Base-by-base conservation (phyloP, 2,329 filamentous ascomycete species). In the Colletotrichum melonis region DNA sequence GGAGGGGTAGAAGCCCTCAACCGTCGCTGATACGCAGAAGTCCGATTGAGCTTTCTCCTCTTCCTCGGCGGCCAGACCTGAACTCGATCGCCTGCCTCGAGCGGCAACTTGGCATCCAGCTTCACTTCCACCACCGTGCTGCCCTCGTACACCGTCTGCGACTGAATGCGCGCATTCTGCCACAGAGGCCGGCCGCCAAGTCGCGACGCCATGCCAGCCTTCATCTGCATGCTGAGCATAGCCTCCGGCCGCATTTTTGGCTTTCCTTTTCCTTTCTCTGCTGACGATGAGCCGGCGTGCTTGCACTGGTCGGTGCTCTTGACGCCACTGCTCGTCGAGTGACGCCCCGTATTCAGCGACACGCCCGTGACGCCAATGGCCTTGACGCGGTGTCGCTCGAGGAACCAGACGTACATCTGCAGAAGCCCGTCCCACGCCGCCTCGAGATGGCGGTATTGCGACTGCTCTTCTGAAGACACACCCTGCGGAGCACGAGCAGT, bases 181-280 rank as follows among this genome's bases (percentile, higher is more conserved):
- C 70, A 73, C 26, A 65, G 32, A 16, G 70, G 70, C 4, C 70
- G 66, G 1, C 70, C 70, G 14, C 67, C 70, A 42, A 73, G 46
- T 5, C 70, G 70, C 5, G 70, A 73, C 8, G 49, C 60, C 70
- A 73, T 73, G 19, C 70, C 67, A 60, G 59, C 69, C 26, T 73
- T 70, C 70, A 73, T 73, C 19, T 73, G 70, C 60, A 73, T 64
- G 67, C 70, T 70, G n/a, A 73, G 70, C 70, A 73, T 73, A 11
- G 70, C 56, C 32, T 73, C 70, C 46, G 70, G 70, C 0, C 70
- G 67, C 32, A 73, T 60, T 6, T 65, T 57, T 26, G 67, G 32
- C 28, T 56, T 54, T 6, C 30, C 65, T 6, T 65, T 52, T 22
- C 55, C 24, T 38, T 56, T 35, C 1, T 30, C 65, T 19, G 38